These are phyloP conservation scores for Cercospora janseana DNA, from an alignment of 2,329 filamentous ascomycete species.

Conservation along the genomic window DNA sequence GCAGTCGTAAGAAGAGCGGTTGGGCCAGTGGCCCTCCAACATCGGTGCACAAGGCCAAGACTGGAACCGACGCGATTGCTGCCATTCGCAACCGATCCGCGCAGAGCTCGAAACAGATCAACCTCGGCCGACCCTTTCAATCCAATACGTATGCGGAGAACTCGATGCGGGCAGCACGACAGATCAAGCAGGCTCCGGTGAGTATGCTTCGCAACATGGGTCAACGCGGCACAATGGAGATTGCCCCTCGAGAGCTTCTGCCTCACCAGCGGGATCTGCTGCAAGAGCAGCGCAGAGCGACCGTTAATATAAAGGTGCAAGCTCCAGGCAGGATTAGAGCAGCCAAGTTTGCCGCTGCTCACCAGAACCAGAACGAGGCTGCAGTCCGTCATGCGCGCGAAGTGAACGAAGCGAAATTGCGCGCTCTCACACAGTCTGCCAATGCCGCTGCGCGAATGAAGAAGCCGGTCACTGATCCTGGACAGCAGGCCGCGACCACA, in stretches of 20 bases:
- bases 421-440: conserved; percentile 19
- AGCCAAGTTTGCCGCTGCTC: conserved; percentile 11
- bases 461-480: conserved; percentile 15
- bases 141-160: conserved; percentile 1
- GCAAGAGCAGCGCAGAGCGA: conserved; percentile 16
- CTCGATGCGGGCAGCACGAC: conserved; percentile 16
- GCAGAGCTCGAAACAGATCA: conserved; percentile 17
- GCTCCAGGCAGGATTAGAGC: conserved; percentile 13
- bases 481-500: conserved; percentile 7
- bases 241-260: conserved; percentile 25
- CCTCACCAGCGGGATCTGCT: conserved; percentile 23
- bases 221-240: conserved; percentile 13
- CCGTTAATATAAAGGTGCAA: conserved; percentile 15
- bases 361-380: conserved; percentile 18
- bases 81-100: conserved; percentile 27
- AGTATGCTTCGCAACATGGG: conserved; percentile 23
- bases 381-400: conserved; percentile 19
- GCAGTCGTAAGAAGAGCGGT: conserved; percentile 16
- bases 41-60: conserved; percentile 16
- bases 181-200: conserved; percentile 22
- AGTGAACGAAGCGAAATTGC: conserved; percentile 23
- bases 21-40: conserved; percentile 3
- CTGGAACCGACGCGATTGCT: conserved; percentile 24
- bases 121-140: conserved; percentile 18
- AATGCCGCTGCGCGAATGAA: conserved; percentile 6